A percentile compares a stretch with the other conserved stretches of the same genome.
Conservation (phyloP, 352 stramenopile species). For the Elongisporangium senticosum region DNA sequence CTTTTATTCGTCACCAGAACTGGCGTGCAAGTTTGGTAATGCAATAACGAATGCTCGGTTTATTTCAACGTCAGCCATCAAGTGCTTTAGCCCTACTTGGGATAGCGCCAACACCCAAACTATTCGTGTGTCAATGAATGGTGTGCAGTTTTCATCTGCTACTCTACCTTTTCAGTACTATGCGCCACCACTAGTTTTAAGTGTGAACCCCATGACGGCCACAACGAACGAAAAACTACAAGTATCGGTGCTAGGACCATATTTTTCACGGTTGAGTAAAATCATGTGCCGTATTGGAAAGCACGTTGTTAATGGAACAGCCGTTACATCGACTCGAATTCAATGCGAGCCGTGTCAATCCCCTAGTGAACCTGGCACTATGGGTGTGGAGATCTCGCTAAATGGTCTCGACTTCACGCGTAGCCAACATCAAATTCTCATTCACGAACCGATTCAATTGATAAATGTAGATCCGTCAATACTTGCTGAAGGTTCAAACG, state of each 20-base stretch:
- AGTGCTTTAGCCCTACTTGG: constrained; percentile 33
- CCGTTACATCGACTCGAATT: background rate
- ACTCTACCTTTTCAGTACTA: constrained; percentile 26
- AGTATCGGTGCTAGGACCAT: too few relatives aligned
- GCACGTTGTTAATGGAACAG: background rate
- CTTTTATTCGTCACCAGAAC: constrained; percentile 12
- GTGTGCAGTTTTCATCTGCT: constrained; percentile 20
- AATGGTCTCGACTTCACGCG: constrained; percentile 32
- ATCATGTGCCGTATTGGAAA: background rate
- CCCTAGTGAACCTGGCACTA: background rate
- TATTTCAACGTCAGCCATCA: constrained; percentile 14
- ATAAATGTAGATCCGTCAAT: constrained; percentile 12
- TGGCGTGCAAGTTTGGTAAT: constrained; percentile 26
- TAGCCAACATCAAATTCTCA: constrained; percentile 6
- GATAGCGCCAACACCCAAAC: constrained; percentile 4
- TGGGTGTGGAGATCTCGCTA: constrained; percentile 25
- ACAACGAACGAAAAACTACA: too few relatives aligned
- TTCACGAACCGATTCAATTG: constrained; percentile 19
- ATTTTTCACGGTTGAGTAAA: too few relatives aligned
- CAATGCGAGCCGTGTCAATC: background rate
- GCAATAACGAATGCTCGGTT: constrained; percentile 10
- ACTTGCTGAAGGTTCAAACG: constrained; percentile 11
- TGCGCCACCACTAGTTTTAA: constrained; percentile 7
- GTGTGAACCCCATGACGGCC: too few relatives aligned
- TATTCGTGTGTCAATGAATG: constrained; percentile 19